phyloP scores from a whole-genome alignment of 192 early-diverging fungal genomes.

The Umbelopsis isabellina region DNA sequence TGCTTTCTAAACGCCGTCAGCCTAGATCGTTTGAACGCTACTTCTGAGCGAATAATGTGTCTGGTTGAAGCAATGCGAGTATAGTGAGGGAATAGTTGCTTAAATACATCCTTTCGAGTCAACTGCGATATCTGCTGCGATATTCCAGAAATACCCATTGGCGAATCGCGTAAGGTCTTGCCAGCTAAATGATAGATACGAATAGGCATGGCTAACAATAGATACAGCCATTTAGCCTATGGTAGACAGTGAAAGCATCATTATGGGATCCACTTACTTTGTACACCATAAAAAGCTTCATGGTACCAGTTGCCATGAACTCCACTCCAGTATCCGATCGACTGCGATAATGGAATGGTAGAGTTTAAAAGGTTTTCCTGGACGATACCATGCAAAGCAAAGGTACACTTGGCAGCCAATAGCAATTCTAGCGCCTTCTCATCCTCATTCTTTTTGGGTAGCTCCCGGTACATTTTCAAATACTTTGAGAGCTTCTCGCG shows the following conservation, averaged over 20 bases:
- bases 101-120: slow-evolving; percentile 24
- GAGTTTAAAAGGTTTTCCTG: slow-evolving; percentile 59
- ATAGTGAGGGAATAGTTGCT: slow-evolving; percentile 12
- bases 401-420: slow-evolving; percentile 53
- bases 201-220: slow-evolving; percentile 5
- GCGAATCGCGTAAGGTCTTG: slow-evolving; percentile 29
- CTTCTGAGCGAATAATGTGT: slow-evolving; percentile 61
- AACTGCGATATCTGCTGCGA: slow-evolving; percentile 27
- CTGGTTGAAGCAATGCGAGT: slow-evolving; percentile 34
- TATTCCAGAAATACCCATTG: slow-evolving; percentile 25
- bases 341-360: slow-evolving; percentile 60
- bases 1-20: slow-evolving; percentile 53
- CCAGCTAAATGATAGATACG: slow-evolving; percentile 11
- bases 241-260: slow-evolving; percentile 10
- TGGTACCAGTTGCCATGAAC: slow-evolving; percentile 48
- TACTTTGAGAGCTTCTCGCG: not conserved
- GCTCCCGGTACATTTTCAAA: not conserved
- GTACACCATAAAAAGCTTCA: slow-evolving; percentile 46
- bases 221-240: slow-evolving; percentile 8
- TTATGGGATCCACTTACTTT: slow-evolving; percentile 41
- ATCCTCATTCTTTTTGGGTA: not conserved
- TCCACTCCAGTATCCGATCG: slow-evolving; percentile 70
- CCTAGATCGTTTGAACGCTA: slow-evolving; percentile 52
- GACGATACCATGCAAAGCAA: slow-evolving; percentile 60
- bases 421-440: slow-evolving; percentile 44